phyloP scores from a whole-genome alignment of 2,329 filamentous ascomycete genomes.

The Tolypocladium tundrense region DNA sequence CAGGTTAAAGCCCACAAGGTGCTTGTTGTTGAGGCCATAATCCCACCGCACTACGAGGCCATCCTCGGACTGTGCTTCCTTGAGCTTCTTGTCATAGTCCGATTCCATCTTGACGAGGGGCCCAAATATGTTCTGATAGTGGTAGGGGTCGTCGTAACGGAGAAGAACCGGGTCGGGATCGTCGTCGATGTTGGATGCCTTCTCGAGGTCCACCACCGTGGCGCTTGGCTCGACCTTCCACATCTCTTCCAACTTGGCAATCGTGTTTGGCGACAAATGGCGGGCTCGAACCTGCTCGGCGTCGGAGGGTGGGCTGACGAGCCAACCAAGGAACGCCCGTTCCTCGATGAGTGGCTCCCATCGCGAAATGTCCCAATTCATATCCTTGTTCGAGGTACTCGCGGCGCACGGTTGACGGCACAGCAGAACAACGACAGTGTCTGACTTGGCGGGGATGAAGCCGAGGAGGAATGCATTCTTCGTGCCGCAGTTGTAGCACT shows the following conservation, averaged over 20 bases:
- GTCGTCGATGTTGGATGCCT: slow-evolving; percentile 83
- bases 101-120: slow-evolving; percentile 98
- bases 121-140: slow-evolving; percentile 98
- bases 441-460: slow-evolving; percentile 97
- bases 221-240: slow-evolving; percentile 93
- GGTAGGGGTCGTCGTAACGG: slow-evolving; percentile 93
- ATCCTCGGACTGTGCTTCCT: slow-evolving; percentile 96
- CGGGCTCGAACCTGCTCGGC: slow-evolving; percentile 92
- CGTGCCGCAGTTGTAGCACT: slow-evolving; percentile 99
- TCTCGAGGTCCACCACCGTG: slow-evolving; percentile 85
- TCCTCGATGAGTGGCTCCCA: slow-evolving; percentile 98
- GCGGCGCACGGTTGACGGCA: slow-evolving; percentile 95
- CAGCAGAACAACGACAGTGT: slow-evolving; percentile 92
- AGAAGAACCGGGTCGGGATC: slow-evolving; percentile 87
- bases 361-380: slow-evolving; percentile 98
- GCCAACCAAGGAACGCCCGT: slow-evolving; percentile 88
- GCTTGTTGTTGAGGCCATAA: slow-evolving; percentile 92
- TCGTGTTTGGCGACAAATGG: slow-evolving; percentile 87
- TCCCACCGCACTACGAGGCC: slow-evolving; percentile 93
- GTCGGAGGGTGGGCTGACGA: slow-evolving; percentile 80
- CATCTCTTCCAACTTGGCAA: slow-evolving; percentile 92
- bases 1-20: slow-evolving; percentile 87
- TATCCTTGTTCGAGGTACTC: slow-evolving; percentile 92
- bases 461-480: slow-evolving; percentile 97
- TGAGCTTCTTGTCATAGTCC: slow-evolving; percentile 97